Percentiles rank a stretch among this genome's conserved stretches.
These are phyloP conservation scores for Suillus paluster DNA, from an alignment of 768 basidiomycete species.

Conservation along the genomic window DNA sequence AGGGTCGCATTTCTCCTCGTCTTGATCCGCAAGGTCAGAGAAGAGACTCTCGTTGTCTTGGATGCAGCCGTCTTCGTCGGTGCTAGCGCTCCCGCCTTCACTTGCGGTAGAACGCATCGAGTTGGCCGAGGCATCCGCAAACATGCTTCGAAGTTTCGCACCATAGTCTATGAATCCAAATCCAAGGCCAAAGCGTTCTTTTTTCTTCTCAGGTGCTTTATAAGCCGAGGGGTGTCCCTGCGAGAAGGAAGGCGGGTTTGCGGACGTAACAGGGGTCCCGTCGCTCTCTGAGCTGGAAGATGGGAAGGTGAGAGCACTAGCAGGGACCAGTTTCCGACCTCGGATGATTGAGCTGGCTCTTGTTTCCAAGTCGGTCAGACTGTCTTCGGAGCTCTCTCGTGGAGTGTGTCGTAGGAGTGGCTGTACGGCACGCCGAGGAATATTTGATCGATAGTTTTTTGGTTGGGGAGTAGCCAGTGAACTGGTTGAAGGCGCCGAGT, in stretches of 20 bases:
- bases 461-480: constrained; percentile 15
- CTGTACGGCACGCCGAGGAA: constrained; percentile 27
- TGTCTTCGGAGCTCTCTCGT: background rate
- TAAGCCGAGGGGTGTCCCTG: constrained; percentile 29
- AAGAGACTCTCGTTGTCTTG: constrained; percentile 5
- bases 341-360: constrained; percentile 24
- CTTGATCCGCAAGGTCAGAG: constrained; percentile 17
- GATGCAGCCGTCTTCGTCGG: background rate
- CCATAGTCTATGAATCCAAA: constrained; percentile 25
- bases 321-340: constrained; percentile 47
- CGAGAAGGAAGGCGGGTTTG: constrained; percentile 18
- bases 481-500: constrained; percentile 11
- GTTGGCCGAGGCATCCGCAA: background rate
- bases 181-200: constrained; percentile 35
- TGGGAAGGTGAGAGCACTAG: constrained; percentile 47
- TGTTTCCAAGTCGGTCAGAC: constrained; percentile 22
- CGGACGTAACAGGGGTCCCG: constrained; percentile 13
- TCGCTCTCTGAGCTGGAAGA: constrained; percentile 49
- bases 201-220: constrained; percentile 22
- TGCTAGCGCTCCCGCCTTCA: background rate
- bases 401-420: constrained; percentile 19
- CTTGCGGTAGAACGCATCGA: background rate
- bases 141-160: constrained; percentile 16
- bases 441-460: constrained; percentile 20
- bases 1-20: background rate